These are phyloP conservation scores for Pontederia crassipes DNA, from an alignment of 176 grass and related monocot species.

Conservation along the genomic window DNA sequence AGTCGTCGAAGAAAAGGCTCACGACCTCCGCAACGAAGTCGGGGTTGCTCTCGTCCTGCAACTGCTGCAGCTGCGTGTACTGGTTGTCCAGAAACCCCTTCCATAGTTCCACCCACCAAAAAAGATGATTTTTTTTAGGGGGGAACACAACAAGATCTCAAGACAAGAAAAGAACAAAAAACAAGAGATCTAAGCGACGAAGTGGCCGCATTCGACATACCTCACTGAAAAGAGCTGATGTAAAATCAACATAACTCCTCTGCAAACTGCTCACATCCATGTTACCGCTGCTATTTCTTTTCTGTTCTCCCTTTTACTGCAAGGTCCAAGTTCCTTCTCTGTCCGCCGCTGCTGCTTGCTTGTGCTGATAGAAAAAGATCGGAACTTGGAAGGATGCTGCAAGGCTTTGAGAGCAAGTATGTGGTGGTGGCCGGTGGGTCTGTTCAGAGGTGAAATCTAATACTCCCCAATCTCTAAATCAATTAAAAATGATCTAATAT, in stretches of 20 bases:
- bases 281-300: not conserved
- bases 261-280: constrained; percentile 32
- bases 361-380: no score
- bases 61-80: constrained; percentile 30
- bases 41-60: constrained; percentile 43
- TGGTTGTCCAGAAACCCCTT: constrained; percentile 36
- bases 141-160: no score
- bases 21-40: constrained; percentile 30
- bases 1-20: constrained; percentile 36
- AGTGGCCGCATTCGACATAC: constrained; percentile 4
- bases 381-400: no score
- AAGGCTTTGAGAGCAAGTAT: no score
- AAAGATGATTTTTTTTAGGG: not conserved
- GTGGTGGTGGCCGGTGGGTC: no score
- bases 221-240: constrained; percentile 26
- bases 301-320: not conserved
- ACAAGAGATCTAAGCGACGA: no score
- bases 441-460: no score
- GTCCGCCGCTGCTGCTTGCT: not conserved
- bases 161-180: not conserved
- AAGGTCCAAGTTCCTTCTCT: not conserved
- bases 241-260: constrained; percentile 25
- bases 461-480: no score
- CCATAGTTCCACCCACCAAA: not conserved
- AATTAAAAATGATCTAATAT: not conserved